Conservation (phyloP, 2,329 filamentous ascomycete genomes). For the Colletotrichum sp. region DNA sequence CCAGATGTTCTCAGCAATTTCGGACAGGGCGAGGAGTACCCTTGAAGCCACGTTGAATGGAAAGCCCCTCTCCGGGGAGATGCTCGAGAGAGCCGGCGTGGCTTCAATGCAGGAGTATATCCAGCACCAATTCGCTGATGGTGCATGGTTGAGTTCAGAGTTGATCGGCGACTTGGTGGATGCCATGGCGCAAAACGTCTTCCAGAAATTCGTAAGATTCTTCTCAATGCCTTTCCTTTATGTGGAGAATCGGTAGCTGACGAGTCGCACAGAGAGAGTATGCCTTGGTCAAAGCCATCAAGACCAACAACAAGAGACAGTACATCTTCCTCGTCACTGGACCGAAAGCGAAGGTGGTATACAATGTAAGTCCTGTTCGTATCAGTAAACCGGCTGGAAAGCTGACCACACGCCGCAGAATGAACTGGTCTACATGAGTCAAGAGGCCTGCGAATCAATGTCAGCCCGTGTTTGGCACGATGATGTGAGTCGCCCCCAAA, state of each 20-base stretch:
- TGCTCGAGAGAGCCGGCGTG: background rate
- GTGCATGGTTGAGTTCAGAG: background rate
- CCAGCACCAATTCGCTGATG: background rate
- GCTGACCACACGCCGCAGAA: background rate
- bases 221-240: rapidly evolving
- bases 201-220: background rate
- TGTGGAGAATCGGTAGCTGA: background rate
- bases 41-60: background rate
- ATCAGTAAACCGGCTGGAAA: rapidly evolving
- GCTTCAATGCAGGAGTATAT: background rate
- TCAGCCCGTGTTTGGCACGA: background rate
- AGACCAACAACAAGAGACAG: background rate
- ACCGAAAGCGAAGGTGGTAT: background rate
- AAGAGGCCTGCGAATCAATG: background rate
- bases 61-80: background rate
- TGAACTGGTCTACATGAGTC: background rate
- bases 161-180: background rate
- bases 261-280: background rate
- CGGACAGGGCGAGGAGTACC: background rate
- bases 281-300: background rate
- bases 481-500: background rate
- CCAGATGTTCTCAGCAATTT: background rate
- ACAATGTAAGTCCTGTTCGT: background rate
- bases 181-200: background rate
- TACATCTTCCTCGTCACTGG: background rate